Percentiles rank a stretch among this genome's conserved stretches.
Conservation (phyloP, 2,329 filamentous ascomycete species). For the Cytospora piceae region DNA sequence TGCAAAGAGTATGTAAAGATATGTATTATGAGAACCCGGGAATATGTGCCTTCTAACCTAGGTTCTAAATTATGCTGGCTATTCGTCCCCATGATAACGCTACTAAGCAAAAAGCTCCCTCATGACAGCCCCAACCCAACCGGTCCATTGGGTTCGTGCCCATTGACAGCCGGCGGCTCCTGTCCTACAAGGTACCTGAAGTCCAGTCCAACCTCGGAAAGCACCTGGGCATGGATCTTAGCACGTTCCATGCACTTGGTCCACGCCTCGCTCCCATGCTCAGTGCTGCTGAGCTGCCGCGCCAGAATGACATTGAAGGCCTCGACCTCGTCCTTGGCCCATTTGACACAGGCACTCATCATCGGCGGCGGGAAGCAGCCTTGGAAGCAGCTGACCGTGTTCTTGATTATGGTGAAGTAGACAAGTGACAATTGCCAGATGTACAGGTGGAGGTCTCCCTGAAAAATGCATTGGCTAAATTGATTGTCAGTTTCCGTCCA, state of each 20-base stretch:
- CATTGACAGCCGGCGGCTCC: constrained; percentile 43
- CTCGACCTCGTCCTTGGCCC: constrained; percentile 95
- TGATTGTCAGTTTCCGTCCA: constrained; percentile 35
- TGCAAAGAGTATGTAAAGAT: not conserved
- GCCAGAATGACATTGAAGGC: constrained; percentile 83
- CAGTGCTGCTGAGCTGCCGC: constrained; percentile 85
- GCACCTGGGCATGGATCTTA: constrained; percentile 75
- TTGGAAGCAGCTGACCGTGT: constrained; percentile 89
- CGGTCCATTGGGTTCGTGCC: constrained; percentile 36
- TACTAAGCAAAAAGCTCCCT: constrained; percentile 14
- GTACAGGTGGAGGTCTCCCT: constrained; percentile 88
- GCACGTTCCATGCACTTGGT: constrained; percentile 81
- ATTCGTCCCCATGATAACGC: not conserved
- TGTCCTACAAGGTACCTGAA: constrained; percentile 81
- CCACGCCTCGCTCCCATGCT: constrained; percentile 77
- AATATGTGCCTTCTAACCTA: not conserved
- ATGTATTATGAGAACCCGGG: not conserved
- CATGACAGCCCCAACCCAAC: constrained; percentile 49
- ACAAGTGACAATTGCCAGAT: constrained; percentile 95
- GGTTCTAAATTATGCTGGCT: not conserved
- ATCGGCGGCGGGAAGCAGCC: constrained; percentile 81
- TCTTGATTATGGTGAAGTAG: constrained; percentile 92
- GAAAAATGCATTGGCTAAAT: constrained; percentile 86
- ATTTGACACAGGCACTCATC: constrained; percentile 95
- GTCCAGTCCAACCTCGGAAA: constrained; percentile 86